phyloP scores from a whole-genome alignment of 192 early-diverging fungal species.

The Dispira parvispora region DNA sequence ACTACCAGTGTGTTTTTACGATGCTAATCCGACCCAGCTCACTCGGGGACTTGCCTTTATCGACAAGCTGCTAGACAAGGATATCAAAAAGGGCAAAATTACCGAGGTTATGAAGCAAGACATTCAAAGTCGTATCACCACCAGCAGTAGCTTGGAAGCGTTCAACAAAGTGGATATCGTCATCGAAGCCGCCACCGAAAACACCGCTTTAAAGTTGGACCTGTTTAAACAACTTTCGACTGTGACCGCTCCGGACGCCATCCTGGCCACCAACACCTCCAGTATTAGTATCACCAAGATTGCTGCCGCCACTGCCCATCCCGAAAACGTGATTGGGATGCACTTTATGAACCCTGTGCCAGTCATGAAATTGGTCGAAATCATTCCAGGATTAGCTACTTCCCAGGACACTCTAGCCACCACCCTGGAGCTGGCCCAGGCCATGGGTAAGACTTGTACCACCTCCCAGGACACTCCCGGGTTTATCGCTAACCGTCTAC shows the following conservation, averaged over 20 bases:
- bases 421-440: constrained; percentile 58
- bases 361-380: constrained; percentile 92
- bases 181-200: constrained; percentile 89
- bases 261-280: constrained; percentile 94
- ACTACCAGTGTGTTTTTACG: constrained; percentile 61
- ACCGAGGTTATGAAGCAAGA: constrained; percentile 54
- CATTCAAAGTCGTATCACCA: constrained; percentile 40
- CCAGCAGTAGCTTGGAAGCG: constrained; percentile 37
- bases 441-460: constrained; percentile 92
- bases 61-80: constrained; percentile 79
- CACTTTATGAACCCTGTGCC: constrained; percentile 99
- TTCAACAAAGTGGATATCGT: constrained; percentile 63
- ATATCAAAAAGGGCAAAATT: constrained; percentile 72
- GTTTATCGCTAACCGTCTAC: constrained; percentile 90
- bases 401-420: constrained; percentile 42
- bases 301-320: constrained; percentile 48
- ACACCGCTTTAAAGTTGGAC: constrained; percentile 60
- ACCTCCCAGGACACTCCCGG: constrained; percentile 78
- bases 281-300: constrained; percentile 96
- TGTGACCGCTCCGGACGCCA: constrained; percentile 44
- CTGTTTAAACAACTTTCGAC: constrained; percentile 64
- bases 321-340: constrained; percentile 88
- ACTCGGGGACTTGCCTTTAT: constrained; percentile 61
- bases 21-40: constrained; percentile 58
- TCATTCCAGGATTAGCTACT: constrained; percentile 89